Conservation (phyloP, 768 basidiomycete genomes). For the Termitomyces sp. region DNA sequence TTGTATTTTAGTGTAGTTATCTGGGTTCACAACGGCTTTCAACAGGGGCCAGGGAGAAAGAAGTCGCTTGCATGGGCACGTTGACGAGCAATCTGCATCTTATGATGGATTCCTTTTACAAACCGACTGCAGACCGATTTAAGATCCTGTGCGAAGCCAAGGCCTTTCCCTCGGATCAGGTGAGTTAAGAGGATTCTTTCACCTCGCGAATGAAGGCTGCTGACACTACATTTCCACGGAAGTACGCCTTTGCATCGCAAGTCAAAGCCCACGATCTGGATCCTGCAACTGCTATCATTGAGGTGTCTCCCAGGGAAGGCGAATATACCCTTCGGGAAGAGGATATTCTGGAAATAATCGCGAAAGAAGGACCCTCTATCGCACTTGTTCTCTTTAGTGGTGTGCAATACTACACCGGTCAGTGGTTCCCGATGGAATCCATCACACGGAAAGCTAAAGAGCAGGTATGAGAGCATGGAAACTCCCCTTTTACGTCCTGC, state of each 20-base stretch:
- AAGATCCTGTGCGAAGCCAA: conserved; percentile 94
- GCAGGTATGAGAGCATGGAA: conserved; percentile 44
- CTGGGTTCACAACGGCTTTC: conserved; percentile 18
- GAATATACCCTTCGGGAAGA: conserved; percentile 84
- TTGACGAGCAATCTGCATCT: conserved; percentile 94
- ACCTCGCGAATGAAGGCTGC: conserved; percentile 11
- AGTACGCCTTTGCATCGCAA: conserved; percentile 99
- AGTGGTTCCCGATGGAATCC: conserved; percentile 82
- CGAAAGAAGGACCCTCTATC: conserved; percentile 67
- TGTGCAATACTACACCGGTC: conserved; percentile 96
- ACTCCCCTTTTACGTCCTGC: conserved; percentile 12
- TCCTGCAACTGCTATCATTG: conserved; percentile 68
- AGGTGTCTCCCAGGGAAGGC: conserved; percentile 72
- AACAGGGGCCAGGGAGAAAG: conserved; percentile 77
- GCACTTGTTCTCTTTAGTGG: conserved; percentile 92
- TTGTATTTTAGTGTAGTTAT: not conserved
- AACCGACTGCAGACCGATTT: conserved; percentile 76
- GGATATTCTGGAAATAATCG: conserved; percentile 78
- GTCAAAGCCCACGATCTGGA: conserved; percentile 72
- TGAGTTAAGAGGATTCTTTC: conserved; percentile 26
- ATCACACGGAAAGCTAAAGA: conserved; percentile 84
- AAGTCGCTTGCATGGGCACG: conserved; percentile 95
- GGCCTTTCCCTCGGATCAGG: conserved; percentile 97
- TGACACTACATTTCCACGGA: conserved; percentile 12
- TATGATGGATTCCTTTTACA: conserved; percentile 92